Percentiles rank a stretch among this genome's conserved stretches.
phyloP scores from a whole-genome alignment of 768 basidiomycete species.

The Nidularia sp. region DNA sequence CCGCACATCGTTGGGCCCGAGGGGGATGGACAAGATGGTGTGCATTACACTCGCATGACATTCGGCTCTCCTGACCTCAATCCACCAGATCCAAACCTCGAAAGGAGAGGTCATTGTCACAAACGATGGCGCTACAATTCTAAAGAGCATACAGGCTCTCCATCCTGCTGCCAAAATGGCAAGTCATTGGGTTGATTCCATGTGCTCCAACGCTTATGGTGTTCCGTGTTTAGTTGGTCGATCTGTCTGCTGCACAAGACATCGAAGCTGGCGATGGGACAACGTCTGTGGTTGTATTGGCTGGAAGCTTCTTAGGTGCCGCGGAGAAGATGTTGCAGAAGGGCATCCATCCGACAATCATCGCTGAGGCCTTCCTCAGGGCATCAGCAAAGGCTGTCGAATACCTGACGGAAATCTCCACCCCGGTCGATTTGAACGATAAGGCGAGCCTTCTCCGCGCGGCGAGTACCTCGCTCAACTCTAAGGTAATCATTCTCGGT shows the following conservation, averaged over 20 bases:
- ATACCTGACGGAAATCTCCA: conserved; percentile 88
- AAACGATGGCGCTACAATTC: conserved; percentile 97
- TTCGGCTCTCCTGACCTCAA: conserved; percentile 5
- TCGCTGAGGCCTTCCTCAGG: conserved; percentile 92
- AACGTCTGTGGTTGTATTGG: conserved; percentile 94
- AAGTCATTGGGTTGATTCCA: conserved; percentile 14
- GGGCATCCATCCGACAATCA: conserved; percentile 96
- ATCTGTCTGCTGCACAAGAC: conserved; percentile 96
- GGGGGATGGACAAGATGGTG: conserved; percentile 99
- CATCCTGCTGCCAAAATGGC: conserved; percentile 99
- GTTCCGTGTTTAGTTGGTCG: conserved; percentile 68
- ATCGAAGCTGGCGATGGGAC: conserved; percentile 98
- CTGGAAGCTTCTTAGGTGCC: conserved; percentile 87
- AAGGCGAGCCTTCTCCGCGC: conserved; percentile 82
- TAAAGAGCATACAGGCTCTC: conserved; percentile 91
- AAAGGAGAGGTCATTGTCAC: conserved; percentile 98
- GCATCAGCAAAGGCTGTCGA: conserved; percentile 93
- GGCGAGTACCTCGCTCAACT: conserved; percentile 93
- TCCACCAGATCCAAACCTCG: conserved; percentile 82
- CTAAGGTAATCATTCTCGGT: conserved; percentile 58
- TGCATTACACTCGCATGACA: conserved; percentile 5
- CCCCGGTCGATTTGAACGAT: conserved; percentile 88
- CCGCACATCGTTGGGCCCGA: conserved; percentile 91
- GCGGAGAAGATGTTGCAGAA: conserved; percentile 97
- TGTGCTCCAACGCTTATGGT: conserved; percentile 1